These are phyloP conservation scores for Fusarium sp. DNA, from an alignment of 2,329 filamentous ascomycete genomes.

Conservation along the genomic window DNA sequence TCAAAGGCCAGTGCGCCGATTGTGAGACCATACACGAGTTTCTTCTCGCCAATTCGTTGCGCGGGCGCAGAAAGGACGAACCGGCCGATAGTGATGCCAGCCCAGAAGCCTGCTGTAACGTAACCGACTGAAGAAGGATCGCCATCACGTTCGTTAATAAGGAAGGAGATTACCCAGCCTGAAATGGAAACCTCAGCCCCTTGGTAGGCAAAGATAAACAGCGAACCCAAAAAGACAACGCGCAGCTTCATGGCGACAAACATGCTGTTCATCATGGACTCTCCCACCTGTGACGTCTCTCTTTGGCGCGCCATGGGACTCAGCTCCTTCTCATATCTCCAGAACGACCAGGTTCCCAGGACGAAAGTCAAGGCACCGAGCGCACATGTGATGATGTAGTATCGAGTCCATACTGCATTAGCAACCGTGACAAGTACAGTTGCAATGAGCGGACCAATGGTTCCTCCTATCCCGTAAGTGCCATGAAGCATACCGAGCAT, in stretches of 20 bases:
- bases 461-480: constrained; percentile 75
- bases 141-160: constrained; percentile 79
- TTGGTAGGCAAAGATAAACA: constrained; percentile 90
- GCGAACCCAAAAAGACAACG: constrained; percentile 78
- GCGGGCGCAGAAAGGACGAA: constrained; percentile 78
- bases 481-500: constrained; percentile 75
- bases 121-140: constrained; percentile 81
- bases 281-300: constrained; percentile 36
- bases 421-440: constrained; percentile 76
- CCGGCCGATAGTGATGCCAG: constrained; percentile 80
- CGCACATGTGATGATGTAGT: constrained; percentile 76
- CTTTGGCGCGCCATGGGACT: constrained; percentile 54
- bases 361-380: constrained; percentile 69
- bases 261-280: constrained; percentile 58
- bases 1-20: constrained; percentile 75
- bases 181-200: constrained; percentile 87
- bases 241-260: constrained; percentile 63
- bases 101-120: constrained; percentile 80
- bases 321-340: constrained; percentile 74
- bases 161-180: constrained; percentile 88
- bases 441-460: constrained; percentile 77
- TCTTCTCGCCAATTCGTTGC: constrained; percentile 76
- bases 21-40: constrained; percentile 74
- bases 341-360: constrained; percentile 76
- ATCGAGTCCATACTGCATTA: constrained; percentile 74